phyloP scores from a whole-genome alignment of 305 asterid genomes.

The Andrographis paniculata region DNA sequence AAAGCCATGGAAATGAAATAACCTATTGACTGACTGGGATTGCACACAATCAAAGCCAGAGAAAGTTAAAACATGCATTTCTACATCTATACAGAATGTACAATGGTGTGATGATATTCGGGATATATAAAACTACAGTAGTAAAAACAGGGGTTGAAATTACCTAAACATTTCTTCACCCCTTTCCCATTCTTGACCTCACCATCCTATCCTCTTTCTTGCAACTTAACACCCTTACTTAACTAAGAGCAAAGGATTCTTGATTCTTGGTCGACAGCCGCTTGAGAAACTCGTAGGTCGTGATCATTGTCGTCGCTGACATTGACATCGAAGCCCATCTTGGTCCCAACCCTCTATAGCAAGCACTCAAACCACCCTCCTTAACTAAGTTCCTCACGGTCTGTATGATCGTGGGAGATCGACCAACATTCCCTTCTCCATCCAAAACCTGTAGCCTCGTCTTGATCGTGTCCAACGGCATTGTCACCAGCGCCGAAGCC shows the following conservation, averaged over 20 bases:
- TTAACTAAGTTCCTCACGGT: constrained; percentile 54
- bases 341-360: constrained; percentile 77
- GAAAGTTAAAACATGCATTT: constrained; percentile 20
- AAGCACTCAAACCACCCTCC: constrained; percentile 79
- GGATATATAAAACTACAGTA: constrained; percentile 7
- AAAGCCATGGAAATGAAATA: no score
- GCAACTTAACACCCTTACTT: no score
- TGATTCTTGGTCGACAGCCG: constrained; percentile 61
- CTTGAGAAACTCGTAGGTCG: constrained; percentile 72
- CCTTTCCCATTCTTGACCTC: constrained; percentile 21
- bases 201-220: background rate
- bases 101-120: constrained; percentile 22
- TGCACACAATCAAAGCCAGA: constrained; percentile 1
- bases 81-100: constrained; percentile 27
- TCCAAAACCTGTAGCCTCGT: constrained; percentile 64
- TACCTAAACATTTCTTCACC: constrained; percentile 21
- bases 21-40: no score
- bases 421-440: constrained; percentile 49
- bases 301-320: constrained; percentile 79
- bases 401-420: constrained; percentile 45
- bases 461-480: constrained; percentile 81
- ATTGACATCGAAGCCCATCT: constrained; percentile 75
- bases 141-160: constrained; percentile 25
- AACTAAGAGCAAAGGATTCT: constrained; percentile 30
- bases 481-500: constrained; percentile 54